phyloP scores from a whole-genome alignment of 768 basidiomycete genomes.

The Boletus edulis region DNA sequence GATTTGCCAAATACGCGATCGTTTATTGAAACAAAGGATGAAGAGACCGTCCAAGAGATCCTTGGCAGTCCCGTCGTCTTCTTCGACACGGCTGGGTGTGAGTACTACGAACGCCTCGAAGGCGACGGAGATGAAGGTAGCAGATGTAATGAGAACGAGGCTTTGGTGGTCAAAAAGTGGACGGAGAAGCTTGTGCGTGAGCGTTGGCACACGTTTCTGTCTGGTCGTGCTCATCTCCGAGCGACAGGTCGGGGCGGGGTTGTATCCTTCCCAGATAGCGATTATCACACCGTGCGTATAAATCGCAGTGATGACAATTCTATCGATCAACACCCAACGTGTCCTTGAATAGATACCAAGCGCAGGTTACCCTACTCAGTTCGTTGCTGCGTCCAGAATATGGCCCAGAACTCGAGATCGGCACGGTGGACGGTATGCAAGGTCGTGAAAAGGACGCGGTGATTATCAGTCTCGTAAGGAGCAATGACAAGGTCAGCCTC shows the following conservation, averaged over 20 bases:
- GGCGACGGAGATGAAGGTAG: constrained; percentile 87
- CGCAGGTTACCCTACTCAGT: constrained; percentile 85
- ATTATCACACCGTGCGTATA: constrained; percentile 78
- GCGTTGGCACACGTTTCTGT: too few relatives aligned
- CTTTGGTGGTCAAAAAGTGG: constrained; percentile 79
- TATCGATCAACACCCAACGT: background rate
- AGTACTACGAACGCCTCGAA: constrained; percentile 84
- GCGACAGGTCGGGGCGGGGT: constrained; percentile 53
- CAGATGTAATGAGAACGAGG: constrained; percentile 93
- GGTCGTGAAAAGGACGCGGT: constrained; percentile 95
- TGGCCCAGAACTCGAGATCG: constrained; percentile 77
- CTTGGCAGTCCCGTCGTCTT: constrained; percentile 83
- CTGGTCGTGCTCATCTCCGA: background rate
- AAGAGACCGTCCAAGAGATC: constrained; percentile 70
- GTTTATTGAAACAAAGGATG: constrained; percentile 35
- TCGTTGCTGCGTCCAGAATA: constrained; percentile 71
- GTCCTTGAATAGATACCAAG: constrained; percentile 65
- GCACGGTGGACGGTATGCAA: constrained; percentile 96
- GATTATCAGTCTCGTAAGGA: constrained; percentile 88
- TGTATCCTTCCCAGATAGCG: constrained; percentile 73
- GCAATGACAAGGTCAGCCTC: constrained; percentile 68
- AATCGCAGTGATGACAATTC: background rate
- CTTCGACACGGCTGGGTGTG: constrained; percentile 92
- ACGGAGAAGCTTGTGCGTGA: constrained; percentile 68
- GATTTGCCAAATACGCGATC: constrained; percentile 59